Evolutionary conservation across 176 grass and related monocot genomes (phyloP), one percentile per base, ranked within the genome.

Genomic region (Lolium rigidum): DNA sequence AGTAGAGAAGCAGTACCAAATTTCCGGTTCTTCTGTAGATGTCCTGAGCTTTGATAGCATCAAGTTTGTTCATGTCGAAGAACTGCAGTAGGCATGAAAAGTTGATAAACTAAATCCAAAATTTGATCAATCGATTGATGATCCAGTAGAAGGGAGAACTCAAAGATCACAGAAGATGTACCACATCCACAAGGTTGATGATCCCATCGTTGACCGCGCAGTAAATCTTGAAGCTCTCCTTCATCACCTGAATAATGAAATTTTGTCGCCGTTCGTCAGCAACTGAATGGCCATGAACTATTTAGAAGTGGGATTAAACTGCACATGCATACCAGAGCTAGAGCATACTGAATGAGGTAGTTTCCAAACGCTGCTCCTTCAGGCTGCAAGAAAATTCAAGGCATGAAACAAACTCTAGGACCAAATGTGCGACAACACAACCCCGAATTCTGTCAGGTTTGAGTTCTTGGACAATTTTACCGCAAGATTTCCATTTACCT

Each of bases 221-320:
- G 24, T 98, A 98, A 5, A 95, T 92, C 31, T 91, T 98, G 80
- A 95, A 98, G 85, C 93, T 98, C 84, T 95, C 95, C 88, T 95
- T 98, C 66, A 92, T n/a, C 70, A 93, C 86, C 94, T 97, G 76
- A 58, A 22, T 50, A 14, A 80, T 46, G 12, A 6, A 31, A 70
- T 80, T 11, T 49, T 35, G 12, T 8, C 3, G 17, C 10, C 1
- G 12, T 25, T 81, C 11, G 9, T 20, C 9, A 69, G 18, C 14
- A 10, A 2, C 68, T 39, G 28, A 21, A 2, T 28, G 16, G 16
- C 4, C 28, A 9, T 51, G 18, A n/a, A 4, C 26, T 83, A 38
- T 1, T 75, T 51, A 85, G 18, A 35, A n/a, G 3, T 48, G 1
- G 38, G 14, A 48, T 67, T 49, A 28, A 3, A 16, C 12, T 16